Base-by-base conservation (phyloP, 2,329 filamentous ascomycete genomes). In the Tothia fuscella region DNA sequence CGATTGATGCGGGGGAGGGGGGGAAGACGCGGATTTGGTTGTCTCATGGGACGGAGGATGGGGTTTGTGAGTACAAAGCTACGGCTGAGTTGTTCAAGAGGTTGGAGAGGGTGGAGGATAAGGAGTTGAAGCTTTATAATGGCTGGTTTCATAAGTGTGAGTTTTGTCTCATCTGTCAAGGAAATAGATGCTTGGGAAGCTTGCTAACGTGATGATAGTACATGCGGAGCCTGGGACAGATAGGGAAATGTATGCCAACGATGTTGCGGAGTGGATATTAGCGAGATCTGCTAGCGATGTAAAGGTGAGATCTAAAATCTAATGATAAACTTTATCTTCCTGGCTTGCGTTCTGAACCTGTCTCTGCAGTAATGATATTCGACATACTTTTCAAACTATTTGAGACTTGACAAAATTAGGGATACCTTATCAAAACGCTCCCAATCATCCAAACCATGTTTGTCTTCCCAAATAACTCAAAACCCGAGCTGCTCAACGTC, bases 1-100 rank as follows among this genome's bases (percentile, higher is more conserved):
- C 53, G 4, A 63, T 66, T 7, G 57, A 57, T 22, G 56, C 53
- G 16, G 62, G 64, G n/a, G 66, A 70, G 46, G 61, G 54, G 57
- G 73, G 58, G n/a, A 72, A 84, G 42, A 71, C 64, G 47, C 72
- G 75, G 39, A 55, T 95, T 20, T 81, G 81, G 69, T 58, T 93
- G 22, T 72, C 74, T 0, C 86, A 93, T 61, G 88, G 88, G 6
- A 82, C 78, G n/a, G 68, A 56, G 3, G 88, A 95, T 58, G 67
- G 68, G 52, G 72, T 80, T 22, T 81, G 80, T 34, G 77, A 74
- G 57, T 82, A 75, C 50, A 68, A 64, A 44, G 83, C 82, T 60
- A 74, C 78, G 46, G 72, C 79, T 17, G 53, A 60, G 48, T 63
- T 71, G 5, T 38, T 31, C 21, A 31, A 44, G 20, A 33, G 42